Evolutionary conservation across 768 basidiomycete genomes (phyloP), one percentile per base, ranked within the genome.

Genomic region (Pleurotus giganteus): DNA sequence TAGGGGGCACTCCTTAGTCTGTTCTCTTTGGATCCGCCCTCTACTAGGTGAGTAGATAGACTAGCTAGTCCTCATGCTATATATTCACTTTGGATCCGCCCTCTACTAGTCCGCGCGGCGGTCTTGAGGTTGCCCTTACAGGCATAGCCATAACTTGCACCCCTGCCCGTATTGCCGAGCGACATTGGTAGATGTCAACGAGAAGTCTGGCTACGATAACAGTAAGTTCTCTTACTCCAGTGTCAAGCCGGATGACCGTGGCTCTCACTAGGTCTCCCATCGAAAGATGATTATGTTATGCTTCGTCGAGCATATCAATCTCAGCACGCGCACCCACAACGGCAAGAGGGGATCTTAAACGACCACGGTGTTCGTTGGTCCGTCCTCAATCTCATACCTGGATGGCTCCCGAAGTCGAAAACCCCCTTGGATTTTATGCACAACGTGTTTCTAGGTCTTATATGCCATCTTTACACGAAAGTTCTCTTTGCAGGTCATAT

Each of bases 381-480:
- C 9, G 49, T 57, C 4, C 50, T 71, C 15, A 65, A 71, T 39
- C 7, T 52, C 5, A 55, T 71, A 42, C 57, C 66, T 4, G 60
- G 62, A 15, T 72, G 70, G 70, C 54, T 55, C 3, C 70, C 69
- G 4, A 47, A 57, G 2, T 46, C 34, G 9, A 50, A 64, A 49
- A 63, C 63, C 0, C 58, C 60, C 0, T 58, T 70, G 2, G 68
- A 71, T 53, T 68, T 71, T 54, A 69, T 70, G 68, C 70, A 69
- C 49, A 62, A 62, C 36, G 49, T 69, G 3, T 69, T 64, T 55
- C 59, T 67, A 24, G 66, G 60, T 13, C 31, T 67, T 15, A 59
- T 65, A 41, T 37, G 47, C 11, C 57, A 64, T 29, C 57, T 68
- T 31, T 69, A 61, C 29, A 65, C 26, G 1, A 19, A 56, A 4